Evolutionary conservation across 169 alveolate genomes (phyloP).

Genomic region (Theileria equi): DNA sequence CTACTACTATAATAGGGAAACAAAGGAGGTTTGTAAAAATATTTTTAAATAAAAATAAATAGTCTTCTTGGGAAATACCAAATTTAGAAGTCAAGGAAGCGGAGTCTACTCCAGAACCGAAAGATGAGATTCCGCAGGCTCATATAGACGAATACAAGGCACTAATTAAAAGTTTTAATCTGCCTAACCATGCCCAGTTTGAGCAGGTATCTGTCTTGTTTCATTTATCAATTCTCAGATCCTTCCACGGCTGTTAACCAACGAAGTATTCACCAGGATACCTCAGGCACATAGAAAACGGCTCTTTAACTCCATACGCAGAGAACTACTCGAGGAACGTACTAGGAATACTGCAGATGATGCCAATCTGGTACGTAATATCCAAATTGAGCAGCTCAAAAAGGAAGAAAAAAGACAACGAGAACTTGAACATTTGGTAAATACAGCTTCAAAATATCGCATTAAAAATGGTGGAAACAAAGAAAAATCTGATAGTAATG

Average conservation of each 20-base stretch:
- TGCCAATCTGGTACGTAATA: not conserved
- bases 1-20: conserved; percentile 47
- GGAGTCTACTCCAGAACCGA: conserved; percentile 4
- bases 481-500: not conserved
- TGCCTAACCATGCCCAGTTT: conserved; percentile 12
- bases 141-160: conserved; percentile 37
- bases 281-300: conserved; percentile 36
- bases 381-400: not conserved
- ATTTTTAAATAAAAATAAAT: not conserved
- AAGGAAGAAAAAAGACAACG: conserved; percentile 4
- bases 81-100: conserved; percentile 31
- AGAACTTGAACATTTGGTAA: not conserved
- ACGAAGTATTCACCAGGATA: conserved; percentile 18
- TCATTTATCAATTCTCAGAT: conserved; percentile 5
- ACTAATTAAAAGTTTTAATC: conserved; percentile 33
- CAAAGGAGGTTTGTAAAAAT: conserved; percentile 36
- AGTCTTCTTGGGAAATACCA: conserved; percentile 58
- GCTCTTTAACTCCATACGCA: conserved; percentile 21
- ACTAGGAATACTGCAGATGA: conserved; percentile 1
- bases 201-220: conserved; percentile 21
- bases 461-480: not conserved
- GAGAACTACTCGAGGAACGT: conserved; percentile 41
- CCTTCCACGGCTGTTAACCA: conserved; percentile 39
- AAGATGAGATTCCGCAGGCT: conserved; percentile 21
- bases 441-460: too few relatives aligned